A percentile compares a stretch with the other conserved stretches of the same genome.
Evolutionary conservation across 306 rosid species (phyloP).

Genomic region (Acacia confusa): DNA sequence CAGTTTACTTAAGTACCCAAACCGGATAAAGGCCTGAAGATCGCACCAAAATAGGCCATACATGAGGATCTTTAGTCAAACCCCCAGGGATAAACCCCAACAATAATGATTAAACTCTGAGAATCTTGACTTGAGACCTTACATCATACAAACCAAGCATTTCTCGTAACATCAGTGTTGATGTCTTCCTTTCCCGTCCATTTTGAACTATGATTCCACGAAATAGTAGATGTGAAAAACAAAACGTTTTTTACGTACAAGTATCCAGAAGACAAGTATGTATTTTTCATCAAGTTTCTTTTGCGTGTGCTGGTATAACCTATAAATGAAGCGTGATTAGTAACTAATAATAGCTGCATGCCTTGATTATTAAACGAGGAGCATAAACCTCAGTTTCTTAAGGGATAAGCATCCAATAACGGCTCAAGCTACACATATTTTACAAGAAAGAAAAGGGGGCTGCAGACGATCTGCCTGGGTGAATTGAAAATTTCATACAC

Average conservation of each 20-base stretch:
- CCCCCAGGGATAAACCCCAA: background rate
- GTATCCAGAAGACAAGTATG: background rate
- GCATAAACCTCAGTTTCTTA: slow-evolving; percentile 53
- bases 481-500: slow-evolving; percentile 46
- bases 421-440: slow-evolving; percentile 45
- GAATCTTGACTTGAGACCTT: background rate
- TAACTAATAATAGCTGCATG: slow-evolving; percentile 32
- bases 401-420: slow-evolving; percentile 46
- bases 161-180: background rate
- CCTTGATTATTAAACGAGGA: slow-evolving; percentile 30
- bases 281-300: background rate
- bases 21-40: background rate
- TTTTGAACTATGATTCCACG: background rate
- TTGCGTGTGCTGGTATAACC: background rate
- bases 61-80: slow-evolving; percentile 7
- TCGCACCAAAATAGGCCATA: background rate
- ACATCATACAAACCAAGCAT: background rate
- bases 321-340: slow-evolving; percentile 17
- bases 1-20: slow-evolving; percentile 18
- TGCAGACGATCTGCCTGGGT: slow-evolving; percentile 42
- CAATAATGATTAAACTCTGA: background rate
- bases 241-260: background rate
- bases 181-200: background rate
- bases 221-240: background rate
- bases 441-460: slow-evolving; percentile 36